Evolutionary conservation across 805 yeast genomes (phyloP), one percentile per base, ranked within the genome.

Genomic region (Saccharomycopsis fermentans): DNA sequence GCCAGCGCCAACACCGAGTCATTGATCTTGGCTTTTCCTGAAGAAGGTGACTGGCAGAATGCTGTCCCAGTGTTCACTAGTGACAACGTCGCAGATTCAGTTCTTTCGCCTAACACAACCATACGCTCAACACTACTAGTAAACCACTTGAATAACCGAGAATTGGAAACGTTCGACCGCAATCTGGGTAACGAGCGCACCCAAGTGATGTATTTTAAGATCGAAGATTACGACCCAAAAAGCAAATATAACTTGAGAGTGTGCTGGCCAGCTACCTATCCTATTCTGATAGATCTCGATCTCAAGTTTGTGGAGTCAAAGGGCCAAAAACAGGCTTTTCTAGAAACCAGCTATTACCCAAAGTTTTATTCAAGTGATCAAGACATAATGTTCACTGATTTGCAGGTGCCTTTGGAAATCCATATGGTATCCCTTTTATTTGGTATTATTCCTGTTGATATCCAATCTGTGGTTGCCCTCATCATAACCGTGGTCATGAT

Each of bases 201-300:
- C 14, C 48, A 58, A 24, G 39, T 17, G 4, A 8, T n/a, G 27
- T 52, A 16, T n/a, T 43, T 59, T 26, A 52, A 55, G 35, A 29
- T 59, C 24, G 56, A 36, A 21, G 24, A 29, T 35, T 52, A 36
- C 35, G 21, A 55, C 16, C 29, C 55, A n/a, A 56, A 54, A 3
- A 27, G 40, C 9, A 50, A 26, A n/a, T 60, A 55, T 32, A 60
- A 60, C 50, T 27, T 58, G 12, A 47, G 63, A 27, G 35, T 60
- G 17, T 60, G 61, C 32, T 60, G 63, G 63, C 61, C 63, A 5
- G 61, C 63, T 17, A 58, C 59, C n/a, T 57, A 43, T 39, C 63
- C 63, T 24, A 37, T 55, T 11, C 56, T 48, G 57, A 47, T 60
- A 16, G 60, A 55, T 34, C 55, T 60, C 9, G 50, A 26, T 1